Base-by-base conservation (phyloP, 345 rosid species). In the Brassica nigra region DNA sequence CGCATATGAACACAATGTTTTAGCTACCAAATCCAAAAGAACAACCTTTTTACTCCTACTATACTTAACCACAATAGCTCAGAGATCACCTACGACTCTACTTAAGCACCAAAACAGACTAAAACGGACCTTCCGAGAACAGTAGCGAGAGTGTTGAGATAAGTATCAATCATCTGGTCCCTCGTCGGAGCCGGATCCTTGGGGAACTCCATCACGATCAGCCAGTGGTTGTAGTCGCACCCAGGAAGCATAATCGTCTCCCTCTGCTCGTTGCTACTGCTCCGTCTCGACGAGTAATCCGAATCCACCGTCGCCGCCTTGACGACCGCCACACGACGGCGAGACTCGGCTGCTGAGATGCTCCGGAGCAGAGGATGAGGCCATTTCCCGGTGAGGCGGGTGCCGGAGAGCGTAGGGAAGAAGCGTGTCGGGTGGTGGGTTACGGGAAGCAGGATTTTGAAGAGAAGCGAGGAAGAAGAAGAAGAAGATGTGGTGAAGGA, bases 161-260 rank as follows among this genome's bases (percentile, higher is more conserved):
- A 95, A 76, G 97, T 91, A 18, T 92, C 99, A 71, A 95, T 92
- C 99, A 95, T 92, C 82, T 92, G 97, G 37, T 94, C 97, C 8
- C 97, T 86, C 6, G 94, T 88, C 0, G 98, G 97, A 4, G 97
- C 95, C 4, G 99, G 97, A 78, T 95, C 97, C 71, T 95, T 95
- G 61, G 99, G 97, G 77, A 95, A 95, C 66, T 92, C 97, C 99
- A 95, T 92, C 5, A 95, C 99, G 27, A 92, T 95, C 37, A 95
- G 90, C 99, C 97, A 95, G 76, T 95, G 99, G 47, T 95, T 92
- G 82, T 91, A 94, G 78, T 91, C 98, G 75, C 98, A 94, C 0
- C 97, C 97, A 8, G 97, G 97, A 1, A 94, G 87, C 97, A 94
- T 89, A 66, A 94, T 94, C 37, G 98, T 91, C 87, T 94, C 97